Base-by-base conservation (phyloP, 2,329 filamentous ascomycete genomes). In the Colletotrichum eremochloae region DNA sequence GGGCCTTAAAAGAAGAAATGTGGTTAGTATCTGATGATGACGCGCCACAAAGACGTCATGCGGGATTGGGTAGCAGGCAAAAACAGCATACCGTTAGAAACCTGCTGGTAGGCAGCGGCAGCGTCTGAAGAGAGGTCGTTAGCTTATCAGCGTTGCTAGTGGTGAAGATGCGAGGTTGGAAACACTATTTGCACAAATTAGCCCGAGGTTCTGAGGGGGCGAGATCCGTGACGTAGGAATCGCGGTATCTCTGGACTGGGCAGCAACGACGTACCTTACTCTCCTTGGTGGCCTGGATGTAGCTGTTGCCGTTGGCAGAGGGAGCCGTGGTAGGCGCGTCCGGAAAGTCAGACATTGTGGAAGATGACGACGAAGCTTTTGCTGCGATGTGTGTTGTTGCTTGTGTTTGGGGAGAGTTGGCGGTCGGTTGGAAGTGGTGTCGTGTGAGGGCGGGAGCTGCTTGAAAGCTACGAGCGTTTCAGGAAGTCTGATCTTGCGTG, bases 231-330 rank as follows among this genome's bases (percentile, higher is more conserved):
- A 60, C 50, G 65, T 20, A 61, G 68, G 48, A 68, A 63, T 60
- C 44, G 63, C 50, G 15, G 55, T 42, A 46, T 33, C 56, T 56
- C n/a, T 40, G 48, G 55, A 36, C 40, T 52, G 63, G 38, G 67
- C 63, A 63, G 63, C 33, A 46, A 50, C 61, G 74, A 82, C 85
- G 69, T 77, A 87, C 87, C 87, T 82, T 84, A 89, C 87, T 88
- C 78, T 80, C 82, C 81, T 87, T 88, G 78, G 87, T 81, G 75
- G 81, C 78, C 75, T 87, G 81, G 74, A 84, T 74, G 75, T 82
- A 80, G 76, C 84, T 82, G 76, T 77, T 82, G 79, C 85, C 86
- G 81, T 87, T 88, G 81, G 81, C 79, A 78, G 81, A 77, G 40
- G 78, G 77, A 69, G 80, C 77, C 75, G 79, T 76, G 58, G 65